Evolutionary conservation across 306 rosid genomes (phyloP), one percentile per base, ranked within the genome.

Genomic region (Dalbergia oliveri): DNA sequence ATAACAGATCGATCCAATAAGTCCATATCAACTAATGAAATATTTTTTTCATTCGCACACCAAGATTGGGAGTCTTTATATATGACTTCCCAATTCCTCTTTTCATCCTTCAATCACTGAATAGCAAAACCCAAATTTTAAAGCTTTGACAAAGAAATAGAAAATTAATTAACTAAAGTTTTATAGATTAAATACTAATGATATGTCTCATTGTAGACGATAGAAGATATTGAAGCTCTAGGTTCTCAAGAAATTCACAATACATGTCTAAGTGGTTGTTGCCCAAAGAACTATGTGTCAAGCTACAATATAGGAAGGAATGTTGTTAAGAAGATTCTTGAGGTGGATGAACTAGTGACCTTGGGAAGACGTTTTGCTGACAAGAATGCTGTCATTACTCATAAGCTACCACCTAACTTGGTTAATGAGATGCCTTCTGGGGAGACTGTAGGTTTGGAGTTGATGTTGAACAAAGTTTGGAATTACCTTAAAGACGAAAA

Each of bases 291-390:
- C 4, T 44, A 34, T 18, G 5, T 8, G 50, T 33, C 69, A 23
- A 69, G 53, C 53, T 69, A 79, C 70, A 59, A 79, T 31, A 6
- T 66, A 0, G 66, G 73, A 11, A 66, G 14, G 16, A 8, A 31
- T 0, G 39, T 69, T 47, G 41, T 5, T 31, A 3, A 53, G 8
- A 79, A 0, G 77, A 8, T 4, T 0, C 21, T 3, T 0, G 4
- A 33, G 3, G 70, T 60, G 33, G 33, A 69, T 3, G 63, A 16
- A 4, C 71, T 69, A 1, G 4, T 8, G 7, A 9, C 0, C 4
- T 0, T 0, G 19, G 63, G 70, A 1, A 14, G 9, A 11, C 3
- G 1, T 4, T 16, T 16, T 34, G 4, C 2, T 14, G 53, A 47
- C 13, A 44, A 3, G 6, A 34, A 31, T 21, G 62, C 14, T 78